A percentile compares a stretch with the other conserved stretches of the same genome.
These are phyloP conservation scores for Barnettozyma vustinii DNA, from an alignment of 805 yeast species.

Conservation along the genomic window DNA sequence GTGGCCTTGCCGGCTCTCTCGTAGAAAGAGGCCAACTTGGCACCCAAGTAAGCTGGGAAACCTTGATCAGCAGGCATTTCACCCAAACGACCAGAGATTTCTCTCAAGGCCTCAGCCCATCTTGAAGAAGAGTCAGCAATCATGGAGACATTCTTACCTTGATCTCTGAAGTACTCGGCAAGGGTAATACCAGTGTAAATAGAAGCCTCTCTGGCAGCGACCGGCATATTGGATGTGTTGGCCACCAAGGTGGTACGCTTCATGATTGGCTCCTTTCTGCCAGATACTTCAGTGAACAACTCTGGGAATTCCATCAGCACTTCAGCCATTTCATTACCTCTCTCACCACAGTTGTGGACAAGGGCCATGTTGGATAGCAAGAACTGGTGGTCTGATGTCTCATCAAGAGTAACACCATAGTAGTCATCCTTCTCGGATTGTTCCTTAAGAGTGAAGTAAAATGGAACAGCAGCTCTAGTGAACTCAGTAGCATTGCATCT, in stretches of 20 bases:
- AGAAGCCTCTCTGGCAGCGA: conserved; percentile 99
- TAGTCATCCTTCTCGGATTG: conserved; percentile 29
- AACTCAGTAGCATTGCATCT: conserved; percentile 1
- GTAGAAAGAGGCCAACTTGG: conserved; percentile 96
- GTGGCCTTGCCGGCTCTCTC: conserved; percentile 98
- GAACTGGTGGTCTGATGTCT: conserved; percentile 37
- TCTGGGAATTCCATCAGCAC: conserved; percentile 99
- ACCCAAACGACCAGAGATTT: conserved; percentile 99
- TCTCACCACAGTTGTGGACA: conserved; percentile 63
- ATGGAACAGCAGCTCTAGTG: conserved; percentile 11
- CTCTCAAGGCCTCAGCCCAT: conserved; percentile 99
- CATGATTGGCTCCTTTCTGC: conserved; percentile 97
- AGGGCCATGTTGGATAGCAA: conserved; percentile 34
- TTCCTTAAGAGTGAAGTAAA: conserved; percentile 29
- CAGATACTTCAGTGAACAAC: conserved; percentile 82
- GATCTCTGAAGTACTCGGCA: conserved; percentile 99
- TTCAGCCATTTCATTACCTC: conserved; percentile 99
- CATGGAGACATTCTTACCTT: conserved; percentile 98
- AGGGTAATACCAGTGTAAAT: conserved; percentile 98
- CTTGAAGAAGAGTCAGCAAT: conserved; percentile 99
- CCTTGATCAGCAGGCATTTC: conserved; percentile 99
- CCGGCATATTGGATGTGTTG: conserved; percentile 99
- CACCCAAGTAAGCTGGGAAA: conserved; percentile 99
- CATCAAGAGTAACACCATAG: conserved; percentile 35
- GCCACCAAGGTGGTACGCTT: conserved; percentile 99